These are phyloP conservation scores for Candida freyschussii DNA, from an alignment of 1,139 yeast genomes.

Conservation along the genomic window DNA sequence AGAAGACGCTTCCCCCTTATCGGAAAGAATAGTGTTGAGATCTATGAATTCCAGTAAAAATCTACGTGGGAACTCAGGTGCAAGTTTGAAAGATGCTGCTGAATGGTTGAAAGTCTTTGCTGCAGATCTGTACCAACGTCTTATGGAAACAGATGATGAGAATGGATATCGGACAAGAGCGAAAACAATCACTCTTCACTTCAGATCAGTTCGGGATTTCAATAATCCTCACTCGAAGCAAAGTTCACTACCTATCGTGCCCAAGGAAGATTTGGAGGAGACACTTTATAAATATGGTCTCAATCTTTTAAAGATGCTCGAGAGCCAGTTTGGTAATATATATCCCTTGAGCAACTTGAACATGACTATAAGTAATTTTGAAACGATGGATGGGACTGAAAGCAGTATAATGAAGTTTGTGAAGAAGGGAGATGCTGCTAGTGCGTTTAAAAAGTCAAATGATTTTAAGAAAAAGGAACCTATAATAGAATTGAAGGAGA, in stretches of 20 bases:
- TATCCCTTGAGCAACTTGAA: constrained; percentile 50
- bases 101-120: constrained; percentile 83
- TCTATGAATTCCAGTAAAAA: constrained; percentile 90
- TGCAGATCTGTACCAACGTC: constrained; percentile 70
- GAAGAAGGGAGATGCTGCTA: constrained; percentile 14
- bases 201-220: constrained; percentile 25
- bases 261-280: constrained; percentile 32
- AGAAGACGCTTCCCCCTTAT: constrained; percentile 44
- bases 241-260: constrained; percentile 36
- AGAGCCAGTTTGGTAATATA: constrained; percentile 29
- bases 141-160: constrained; percentile 76
- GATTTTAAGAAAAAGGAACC: neutral
- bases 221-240: constrained; percentile 38
- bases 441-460: constrained; percentile 8
- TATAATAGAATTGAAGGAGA: neutral
- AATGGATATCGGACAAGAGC: constrained; percentile 37
- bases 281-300: constrained; percentile 37
- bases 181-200: constrained; percentile 42
- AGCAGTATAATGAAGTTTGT: constrained; percentile 19
- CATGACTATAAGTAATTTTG: constrained; percentile 51
- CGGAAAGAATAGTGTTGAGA: constrained; percentile 58
- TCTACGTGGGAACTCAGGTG: constrained; percentile 55
- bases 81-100: constrained; percentile 49
- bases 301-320: constrained; percentile 36
- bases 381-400: constrained; percentile 32